These are phyloP conservation scores for Thymus mandschuricus DNA, from an alignment of 257 asterid species.

Conservation along the genomic window DNA sequence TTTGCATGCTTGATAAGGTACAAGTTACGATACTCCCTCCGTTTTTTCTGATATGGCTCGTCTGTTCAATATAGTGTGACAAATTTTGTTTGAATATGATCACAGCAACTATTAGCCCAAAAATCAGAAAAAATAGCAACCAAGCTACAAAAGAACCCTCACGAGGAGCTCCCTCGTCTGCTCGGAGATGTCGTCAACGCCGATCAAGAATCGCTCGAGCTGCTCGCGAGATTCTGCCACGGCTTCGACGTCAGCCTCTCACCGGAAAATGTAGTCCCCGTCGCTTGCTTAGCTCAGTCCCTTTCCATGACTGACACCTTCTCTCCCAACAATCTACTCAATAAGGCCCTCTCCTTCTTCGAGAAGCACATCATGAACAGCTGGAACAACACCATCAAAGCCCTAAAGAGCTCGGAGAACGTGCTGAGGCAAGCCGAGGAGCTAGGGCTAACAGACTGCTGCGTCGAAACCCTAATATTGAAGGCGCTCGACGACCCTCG, in stretches of 20 bases:
- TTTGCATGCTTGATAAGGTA: slow-evolving; percentile 55
- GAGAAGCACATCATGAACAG: slow-evolving; percentile 50
- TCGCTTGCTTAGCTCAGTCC: slow-evolving; percentile 63
- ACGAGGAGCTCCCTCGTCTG: slow-evolving; percentile 46
- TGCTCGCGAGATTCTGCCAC: slow-evolving; percentile 77
- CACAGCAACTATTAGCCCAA: slow-evolving; percentile 60
- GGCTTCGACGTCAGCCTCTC: slow-evolving; percentile 59
- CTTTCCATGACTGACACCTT: slow-evolving; percentile 79
- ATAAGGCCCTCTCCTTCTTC: slow-evolving; percentile 47
- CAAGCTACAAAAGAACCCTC: slow-evolving; percentile 45
- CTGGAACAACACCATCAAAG: slow-evolving; percentile 71
- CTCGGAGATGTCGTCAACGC: slow-evolving; percentile 61
- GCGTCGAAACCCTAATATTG: slow-evolving; percentile 52
- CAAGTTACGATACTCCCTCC: too few species aligned
- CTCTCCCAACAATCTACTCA: slow-evolving; percentile 55
- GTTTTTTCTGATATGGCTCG: too few species aligned
- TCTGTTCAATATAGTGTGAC: neutral
- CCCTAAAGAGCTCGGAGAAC: slow-evolving; percentile 57
- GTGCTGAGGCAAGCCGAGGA: slow-evolving; percentile 52
- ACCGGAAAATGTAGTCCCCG: slow-evolving; percentile 55
- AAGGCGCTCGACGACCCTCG: slow-evolving; percentile 56
- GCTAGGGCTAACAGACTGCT: slow-evolving; percentile 54
- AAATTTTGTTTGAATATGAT: neutral
- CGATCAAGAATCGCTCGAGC: slow-evolving; percentile 67
- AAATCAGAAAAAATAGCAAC: slow-evolving; percentile 64